Conservation (phyloP, 495 filamentous ascomycete species). For the Margaritispora aquatica region DNA sequence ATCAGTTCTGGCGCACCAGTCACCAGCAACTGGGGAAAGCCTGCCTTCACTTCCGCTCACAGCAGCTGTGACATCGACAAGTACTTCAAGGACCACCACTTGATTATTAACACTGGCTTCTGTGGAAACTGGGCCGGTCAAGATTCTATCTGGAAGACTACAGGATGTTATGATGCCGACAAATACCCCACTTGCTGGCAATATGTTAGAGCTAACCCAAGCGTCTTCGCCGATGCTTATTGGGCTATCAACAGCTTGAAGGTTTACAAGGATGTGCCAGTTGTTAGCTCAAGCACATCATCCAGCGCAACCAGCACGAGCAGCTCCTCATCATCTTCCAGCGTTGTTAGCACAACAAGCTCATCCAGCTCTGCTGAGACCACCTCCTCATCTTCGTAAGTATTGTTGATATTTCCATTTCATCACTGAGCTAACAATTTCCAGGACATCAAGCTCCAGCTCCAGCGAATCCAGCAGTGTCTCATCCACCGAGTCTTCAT, state of each 20-base stretch:
- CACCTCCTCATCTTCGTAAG: not conserved
- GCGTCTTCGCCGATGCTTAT: conserved; percentile 47
- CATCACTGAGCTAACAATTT: too few relatives aligned
- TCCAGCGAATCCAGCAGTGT: not conserved
- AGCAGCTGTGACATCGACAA: conserved; percentile 52
- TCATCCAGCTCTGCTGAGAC: not conserved
- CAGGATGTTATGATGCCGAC: conserved; percentile 26
- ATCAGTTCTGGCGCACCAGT: conserved; percentile 42
- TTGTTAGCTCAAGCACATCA: not conserved
- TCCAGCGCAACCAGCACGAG: not conserved
- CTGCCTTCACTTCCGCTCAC: conserved; percentile 50
- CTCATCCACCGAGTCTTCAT: not conserved
- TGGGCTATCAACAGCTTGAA: conserved; percentile 66
- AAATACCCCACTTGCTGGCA: conserved; percentile 41
- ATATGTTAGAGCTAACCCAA: conserved; percentile 55
- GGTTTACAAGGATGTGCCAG: too few relatives aligned
- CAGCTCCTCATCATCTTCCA: not conserved
- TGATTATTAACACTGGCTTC: conserved; percentile 77
- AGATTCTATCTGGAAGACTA: conserved; percentile 33
- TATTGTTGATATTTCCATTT: not conserved
- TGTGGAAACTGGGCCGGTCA: conserved; percentile 73
- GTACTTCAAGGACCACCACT: conserved; percentile 62
- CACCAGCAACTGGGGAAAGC: conserved; percentile 53
- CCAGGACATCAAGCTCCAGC: too few relatives aligned
- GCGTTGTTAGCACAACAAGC: too few relatives aligned